Evolutionary conservation across 1,284 basidiomycete species (phyloP).

Genomic region (Apiotrichum domesticum): DNA sequence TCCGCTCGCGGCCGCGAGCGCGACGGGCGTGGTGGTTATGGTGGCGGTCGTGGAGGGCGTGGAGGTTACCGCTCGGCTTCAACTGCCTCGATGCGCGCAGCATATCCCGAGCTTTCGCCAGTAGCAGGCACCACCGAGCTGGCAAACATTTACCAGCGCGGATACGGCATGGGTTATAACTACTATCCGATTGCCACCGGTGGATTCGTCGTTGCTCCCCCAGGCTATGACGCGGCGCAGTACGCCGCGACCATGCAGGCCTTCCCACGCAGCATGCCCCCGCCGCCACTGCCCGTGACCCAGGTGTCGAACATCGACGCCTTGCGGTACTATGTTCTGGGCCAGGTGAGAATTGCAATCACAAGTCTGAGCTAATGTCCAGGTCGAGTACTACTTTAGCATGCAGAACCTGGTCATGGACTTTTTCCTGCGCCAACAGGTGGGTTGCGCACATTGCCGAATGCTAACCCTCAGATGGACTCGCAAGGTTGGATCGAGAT

Average conservation of each 20-base stretch:
- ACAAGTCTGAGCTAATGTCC: constrained; percentile 1
- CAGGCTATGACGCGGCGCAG: constrained; percentile 8
- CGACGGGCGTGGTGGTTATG: constrained; percentile 25
- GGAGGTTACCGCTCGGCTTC: constrained; percentile 1
- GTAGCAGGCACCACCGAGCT: constrained; percentile 10
- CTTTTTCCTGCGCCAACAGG: constrained; percentile 68
- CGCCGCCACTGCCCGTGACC: constrained; percentile 58
- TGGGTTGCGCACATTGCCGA: constrained; percentile 36
- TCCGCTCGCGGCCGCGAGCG: constrained; percentile 24
- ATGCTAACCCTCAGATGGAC: constrained; percentile 64
- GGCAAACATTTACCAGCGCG: constrained; percentile 19
- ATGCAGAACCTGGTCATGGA: constrained; percentile 79
- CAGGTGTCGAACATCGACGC: constrained; percentile 55
- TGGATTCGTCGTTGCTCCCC: constrained; percentile 10
- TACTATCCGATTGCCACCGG: constrained; percentile 24
- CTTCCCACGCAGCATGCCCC: constrained; percentile 27
- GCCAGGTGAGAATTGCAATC: constrained; percentile 46
- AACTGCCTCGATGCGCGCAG: constrained; percentile 17
- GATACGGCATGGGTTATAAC: constrained; percentile 26
- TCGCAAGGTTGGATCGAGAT: constrained; percentile 80
- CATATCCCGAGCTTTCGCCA: constrained; percentile 13
- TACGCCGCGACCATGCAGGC: constrained; percentile 3
- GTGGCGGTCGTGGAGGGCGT: constrained; percentile 2
- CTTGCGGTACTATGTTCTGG: constrained; percentile 61
- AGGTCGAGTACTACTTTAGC: constrained; percentile 84